A percentile compares a stretch with the other conserved stretches of the same genome.
These are phyloP conservation scores for Betula pendula DNA, from an alignment of 306 rosid genomes.

Conservation along the genomic window DNA sequence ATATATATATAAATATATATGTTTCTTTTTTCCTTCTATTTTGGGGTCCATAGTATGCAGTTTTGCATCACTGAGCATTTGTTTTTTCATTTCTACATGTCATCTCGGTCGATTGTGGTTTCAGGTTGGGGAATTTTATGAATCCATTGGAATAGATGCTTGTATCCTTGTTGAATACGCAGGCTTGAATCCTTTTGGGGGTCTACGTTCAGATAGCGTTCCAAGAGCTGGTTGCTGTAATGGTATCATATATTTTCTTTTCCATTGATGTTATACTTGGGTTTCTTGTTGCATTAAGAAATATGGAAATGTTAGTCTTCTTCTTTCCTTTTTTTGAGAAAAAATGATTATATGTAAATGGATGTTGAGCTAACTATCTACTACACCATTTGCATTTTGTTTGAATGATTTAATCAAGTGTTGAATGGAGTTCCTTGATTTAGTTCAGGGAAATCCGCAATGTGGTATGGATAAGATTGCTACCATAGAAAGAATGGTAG, in stretches of 20 bases:
- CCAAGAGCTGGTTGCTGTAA: constrained; percentile 94
- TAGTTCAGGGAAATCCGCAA: too few relatives aligned
- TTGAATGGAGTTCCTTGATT: too few relatives aligned
- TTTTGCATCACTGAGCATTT: background rate
- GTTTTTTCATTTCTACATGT: background rate
- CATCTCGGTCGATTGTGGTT: constrained; percentile 15
- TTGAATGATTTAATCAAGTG: too few relatives aligned
- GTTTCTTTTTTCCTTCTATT: too few relatives aligned
- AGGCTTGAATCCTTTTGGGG: constrained; percentile 93
- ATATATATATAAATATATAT: too few relatives aligned
- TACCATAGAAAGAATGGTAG: too few relatives aligned
- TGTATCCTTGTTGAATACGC: constrained; percentile 90
- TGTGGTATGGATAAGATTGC: too few relatives aligned
- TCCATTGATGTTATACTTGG: constrained; percentile 18
- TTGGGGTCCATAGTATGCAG: background rate
- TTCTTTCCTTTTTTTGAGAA: constrained; percentile 19
- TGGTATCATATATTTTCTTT: constrained; percentile 52
- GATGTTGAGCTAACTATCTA: background rate
- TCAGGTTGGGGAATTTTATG: constrained; percentile 96
- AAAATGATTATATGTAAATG: background rate
- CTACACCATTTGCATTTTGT: background rate
- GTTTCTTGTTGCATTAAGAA: constrained; percentile 11
- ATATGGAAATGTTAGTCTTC: background rate
- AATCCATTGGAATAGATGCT: constrained; percentile 90
- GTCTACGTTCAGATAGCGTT: constrained; percentile 73